These are phyloP conservation scores for Lasiodiplodia theobromae DNA, from an alignment of 2,329 filamentous ascomycete species.

Conservation along the genomic window DNA sequence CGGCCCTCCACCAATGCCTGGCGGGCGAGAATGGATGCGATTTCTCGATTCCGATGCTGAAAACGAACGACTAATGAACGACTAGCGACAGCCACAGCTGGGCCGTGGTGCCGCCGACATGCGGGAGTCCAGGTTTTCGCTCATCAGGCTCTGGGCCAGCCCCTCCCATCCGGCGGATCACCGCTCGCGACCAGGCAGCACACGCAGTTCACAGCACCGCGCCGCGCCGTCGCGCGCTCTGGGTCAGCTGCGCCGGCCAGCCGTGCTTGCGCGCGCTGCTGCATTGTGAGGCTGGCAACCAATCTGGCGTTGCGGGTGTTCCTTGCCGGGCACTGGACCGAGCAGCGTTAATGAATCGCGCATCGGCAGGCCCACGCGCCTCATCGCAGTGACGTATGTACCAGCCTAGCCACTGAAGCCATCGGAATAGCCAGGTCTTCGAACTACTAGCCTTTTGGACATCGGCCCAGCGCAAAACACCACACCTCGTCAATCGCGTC, in stretches of 20 bases:
- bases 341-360: slow-evolving; percentile 12
- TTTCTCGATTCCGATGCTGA: slow-evolving; percentile 28
- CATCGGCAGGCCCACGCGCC: slow-evolving; percentile 23
- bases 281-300: slow-evolving; percentile 24
- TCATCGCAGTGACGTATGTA: slow-evolving; percentile 24
- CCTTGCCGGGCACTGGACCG: slow-evolving; percentile 22
- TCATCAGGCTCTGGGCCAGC: background rate
- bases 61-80: slow-evolving; percentile 12
- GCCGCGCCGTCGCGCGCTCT: background rate
- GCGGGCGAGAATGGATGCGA: slow-evolving; percentile 17
- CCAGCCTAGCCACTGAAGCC: slow-evolving; percentile 21
- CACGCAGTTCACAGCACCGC: background rate
- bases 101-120: slow-evolving; percentile 15
- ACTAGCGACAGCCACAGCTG: slow-evolving; percentile 27
- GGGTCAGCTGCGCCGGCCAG: background rate
- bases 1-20: slow-evolving; percentile 11
- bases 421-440: slow-evolving; percentile 18
- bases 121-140: slow-evolving; percentile 20
- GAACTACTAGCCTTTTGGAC: slow-evolving; percentile 11
- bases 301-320: slow-evolving; percentile 24
- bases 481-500: slow-evolving; percentile 27
- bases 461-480: slow-evolving; percentile 23
- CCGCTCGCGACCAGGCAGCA: background rate
- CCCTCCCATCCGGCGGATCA: slow-evolving; percentile 19
- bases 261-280: slow-evolving; percentile 15